Evolutionary conservation across 2,329 filamentous ascomycete genomes (phyloP), one percentile per base, ranked within the genome.

Genomic region (Coleophoma cylindrospora): DNA sequence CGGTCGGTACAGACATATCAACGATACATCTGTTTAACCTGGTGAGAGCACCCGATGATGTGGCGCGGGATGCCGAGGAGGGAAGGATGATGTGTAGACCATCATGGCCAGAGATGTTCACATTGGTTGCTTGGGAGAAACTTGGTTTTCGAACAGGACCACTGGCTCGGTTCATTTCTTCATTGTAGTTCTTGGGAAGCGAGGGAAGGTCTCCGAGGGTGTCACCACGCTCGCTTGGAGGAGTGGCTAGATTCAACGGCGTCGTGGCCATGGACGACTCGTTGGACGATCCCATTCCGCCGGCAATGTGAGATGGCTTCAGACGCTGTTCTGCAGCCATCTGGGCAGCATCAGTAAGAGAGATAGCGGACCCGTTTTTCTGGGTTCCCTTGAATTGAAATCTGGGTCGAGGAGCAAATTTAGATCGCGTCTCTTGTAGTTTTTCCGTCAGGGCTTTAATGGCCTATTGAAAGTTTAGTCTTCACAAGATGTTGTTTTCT

Each of bases 401-500:
- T 54, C 90, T 89, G 11, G 84, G 80, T 58, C 86, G 87, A 8
- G 91, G 89, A 0, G 82, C 81, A 48, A 89, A 79, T 19, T 77
- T 79, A 37, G 81, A 77, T 14, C 84, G 80, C 8, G 82, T 84
- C 51, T 84, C 79, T 59, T 87, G 84, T 21, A 96, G 75, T 61
- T 87, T 89, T 50, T 92, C 88, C 15, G 86, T 85, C 13, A 96
- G 74, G 14, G 79, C 78, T 73, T 94, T 95, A 68, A 96, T 83
- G 19, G 87, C 81, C 82, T 90, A 58, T 60, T 38, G 22, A 44
- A 40, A 7, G 45, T n/a, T 45, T 37, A 8, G 14, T 38, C 27
- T 9, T 27, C 27, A 27, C 27, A 27, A 8, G 6, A 3, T 8
- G 9, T 27, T 13, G 11, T 17, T 38, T 38, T n/a, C 13, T 9